Evolutionary conservation across 495 filamentous ascomycete species (phyloP).

Genomic region (Darksidea phi): DNA sequence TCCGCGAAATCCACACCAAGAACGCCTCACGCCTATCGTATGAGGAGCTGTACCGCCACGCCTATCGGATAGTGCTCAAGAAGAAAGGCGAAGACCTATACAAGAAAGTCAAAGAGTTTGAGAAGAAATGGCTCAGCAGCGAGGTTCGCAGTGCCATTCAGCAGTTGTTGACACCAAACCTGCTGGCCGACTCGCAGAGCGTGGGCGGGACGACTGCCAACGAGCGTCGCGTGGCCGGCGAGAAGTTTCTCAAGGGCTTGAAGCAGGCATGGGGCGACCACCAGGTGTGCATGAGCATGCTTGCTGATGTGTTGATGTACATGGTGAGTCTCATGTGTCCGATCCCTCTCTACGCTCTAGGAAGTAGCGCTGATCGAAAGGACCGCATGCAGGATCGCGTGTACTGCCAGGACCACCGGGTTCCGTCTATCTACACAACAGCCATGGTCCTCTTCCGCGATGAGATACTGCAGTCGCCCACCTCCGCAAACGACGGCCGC

Average conservation of each 20-base stretch:
- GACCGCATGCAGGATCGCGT: conserved; percentile 63
- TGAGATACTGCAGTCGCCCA: conserved; percentile 63
- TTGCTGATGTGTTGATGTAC: conserved; percentile 97
- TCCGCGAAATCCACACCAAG: conserved; percentile 85
- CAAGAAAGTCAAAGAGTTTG: conserved; percentile 71
- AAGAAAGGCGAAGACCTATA: conserved; percentile 86
- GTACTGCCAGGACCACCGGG: conserved; percentile 66
- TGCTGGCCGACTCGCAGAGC: conserved; percentile 42
- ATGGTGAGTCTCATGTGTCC: conserved; percentile 60
- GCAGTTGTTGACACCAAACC: conserved; percentile 59
- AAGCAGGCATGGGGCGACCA: conserved; percentile 84
- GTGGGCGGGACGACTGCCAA: conserved; percentile 57
- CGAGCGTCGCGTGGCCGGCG: conserved; percentile 76
- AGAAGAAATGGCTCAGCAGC: conserved; percentile 71
- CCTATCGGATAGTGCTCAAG: conserved; percentile 92
- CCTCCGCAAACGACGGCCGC: conserved; percentile 47
- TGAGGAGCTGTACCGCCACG: conserved; percentile 90
- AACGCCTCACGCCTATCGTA: conserved; percentile 89
- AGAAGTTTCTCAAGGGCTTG: conserved; percentile 75
- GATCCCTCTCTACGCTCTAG: neutral
- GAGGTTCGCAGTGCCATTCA: conserved; percentile 65
- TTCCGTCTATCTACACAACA: conserved; percentile 75
- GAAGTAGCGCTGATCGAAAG: neutral
- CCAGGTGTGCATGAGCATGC: conserved; percentile 92
- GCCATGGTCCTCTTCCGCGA: conserved; percentile 88